A percentile compares a stretch with the other conserved stretches of the same genome.
Conservation (phyloP, 139 green algal species). For the Ettlia oleoabundans region DNA sequence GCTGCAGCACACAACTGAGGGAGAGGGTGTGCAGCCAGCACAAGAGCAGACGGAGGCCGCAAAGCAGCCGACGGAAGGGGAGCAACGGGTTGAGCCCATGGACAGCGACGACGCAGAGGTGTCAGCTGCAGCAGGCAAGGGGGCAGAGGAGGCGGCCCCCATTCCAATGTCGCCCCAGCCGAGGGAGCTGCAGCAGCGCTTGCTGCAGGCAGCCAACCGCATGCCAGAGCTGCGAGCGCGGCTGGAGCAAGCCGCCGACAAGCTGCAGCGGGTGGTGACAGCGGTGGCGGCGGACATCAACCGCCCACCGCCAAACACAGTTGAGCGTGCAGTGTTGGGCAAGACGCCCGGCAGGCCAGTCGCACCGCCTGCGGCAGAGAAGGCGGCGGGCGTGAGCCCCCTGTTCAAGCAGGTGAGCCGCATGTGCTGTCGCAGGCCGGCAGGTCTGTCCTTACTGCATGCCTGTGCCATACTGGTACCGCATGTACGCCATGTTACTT, state of each 20-base stretch:
- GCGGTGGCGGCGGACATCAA: constrained; percentile 11
- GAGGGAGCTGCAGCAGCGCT: constrained; percentile 35
- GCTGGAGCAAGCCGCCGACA: constrained; percentile 31
- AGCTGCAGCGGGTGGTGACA: constrained; percentile 32
- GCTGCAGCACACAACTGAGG: background rate
- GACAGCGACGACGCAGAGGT: background rate
- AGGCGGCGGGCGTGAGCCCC: constrained; percentile 11
- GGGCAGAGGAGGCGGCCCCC: background rate
- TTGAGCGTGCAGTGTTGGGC: constrained; percentile 37
- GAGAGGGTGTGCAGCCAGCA: background rate
- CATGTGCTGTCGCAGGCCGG: background rate
- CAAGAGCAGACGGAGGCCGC: background rate
- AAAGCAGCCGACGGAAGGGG: background rate
- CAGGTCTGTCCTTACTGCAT: background rate
- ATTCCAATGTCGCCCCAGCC: constrained; percentile 24
- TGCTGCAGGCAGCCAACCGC: constrained; percentile 26
- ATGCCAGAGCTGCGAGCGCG: constrained; percentile 39
- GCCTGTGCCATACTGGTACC: background rate
- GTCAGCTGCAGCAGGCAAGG: constrained; percentile 1
- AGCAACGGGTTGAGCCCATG: background rate
- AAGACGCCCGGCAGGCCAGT: constrained; percentile 26
- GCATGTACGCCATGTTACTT: background rate
- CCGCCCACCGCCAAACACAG: constrained; percentile 40
- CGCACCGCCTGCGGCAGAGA: background rate
- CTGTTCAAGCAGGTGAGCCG: constrained; percentile 10